Evolutionary conservation across 495 filamentous ascomycete species (phyloP), one percentile per base, ranked within the genome.

Genomic region (Trichoderma reesei): DNA sequence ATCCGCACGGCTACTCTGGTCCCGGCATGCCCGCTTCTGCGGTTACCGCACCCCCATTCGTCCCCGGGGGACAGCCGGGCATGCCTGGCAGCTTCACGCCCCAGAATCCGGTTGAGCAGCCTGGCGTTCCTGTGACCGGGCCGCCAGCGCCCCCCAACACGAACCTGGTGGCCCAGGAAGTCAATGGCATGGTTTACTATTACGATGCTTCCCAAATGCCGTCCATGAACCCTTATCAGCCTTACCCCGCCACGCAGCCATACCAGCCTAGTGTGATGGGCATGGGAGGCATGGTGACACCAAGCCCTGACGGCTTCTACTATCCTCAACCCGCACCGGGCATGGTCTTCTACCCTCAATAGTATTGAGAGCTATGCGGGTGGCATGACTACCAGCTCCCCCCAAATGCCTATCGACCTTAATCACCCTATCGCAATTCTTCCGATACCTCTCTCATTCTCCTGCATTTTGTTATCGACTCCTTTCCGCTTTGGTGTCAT

Each of bases 121-220:
- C 51, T 3, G 51, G 14, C 26, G 26, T 56, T 10, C 9, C 20
- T 10, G 31, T 65, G 13, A 11, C 46, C 31, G 68, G 66, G 10
- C 74, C 72, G 48, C 65, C 66, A 20, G 64, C 67, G 7, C 14
- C 46, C 1, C 75, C 82, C 3, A 83, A 85, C 63, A 73, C 83
- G 8, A 88, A 84, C 67, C 88, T 90, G 36, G 88, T 98, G 60
- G 90, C 91, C 3, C 92, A 96, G 71, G 94, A 98, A 76, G 84
- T 86, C 67, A 92, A 93, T 67, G 94, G 95, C 59, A 97, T 92
- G 79, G 91, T 96, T 4, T 98, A 96, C 73, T 99, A 96, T 72
- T 92, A 91, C 65, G 88, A 96, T 69, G 81, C 88, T 38, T 81
- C 86, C 10, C 88, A 94, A 72, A 77, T 91, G 64, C 80, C 80